A percentile compares a stretch with the other conserved stretches of the same genome.
phyloP scores from a whole-genome alignment of 2,329 filamentous ascomycete genomes.

The Lanzia echinophila region DNA sequence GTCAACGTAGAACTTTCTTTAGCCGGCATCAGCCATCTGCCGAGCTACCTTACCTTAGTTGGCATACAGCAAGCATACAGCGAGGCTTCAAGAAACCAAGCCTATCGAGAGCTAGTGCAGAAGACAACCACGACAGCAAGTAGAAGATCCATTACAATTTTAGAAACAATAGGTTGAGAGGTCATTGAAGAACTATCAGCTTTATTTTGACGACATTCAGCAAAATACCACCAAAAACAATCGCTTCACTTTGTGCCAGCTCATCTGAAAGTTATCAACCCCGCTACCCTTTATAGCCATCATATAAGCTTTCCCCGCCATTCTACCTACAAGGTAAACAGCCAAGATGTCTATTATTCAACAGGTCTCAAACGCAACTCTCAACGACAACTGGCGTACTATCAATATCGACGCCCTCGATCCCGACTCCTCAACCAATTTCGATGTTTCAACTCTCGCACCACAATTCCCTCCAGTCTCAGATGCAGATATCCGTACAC shows the following conservation, averaged over 20 bases:
- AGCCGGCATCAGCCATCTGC: no score
- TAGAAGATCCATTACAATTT: no score
- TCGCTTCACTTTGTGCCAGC: not conserved
- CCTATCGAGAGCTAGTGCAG: no score
- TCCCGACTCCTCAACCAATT: constrained; percentile 85
- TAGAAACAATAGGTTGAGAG: no score
- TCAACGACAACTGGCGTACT: constrained; percentile 68
- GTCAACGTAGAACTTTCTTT: no score
- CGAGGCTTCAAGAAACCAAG: no score
- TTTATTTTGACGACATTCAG: no score
- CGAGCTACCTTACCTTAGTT: no score
- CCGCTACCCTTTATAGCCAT: not conserved
- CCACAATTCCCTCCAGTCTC: constrained; percentile 65
- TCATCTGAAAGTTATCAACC: constrained; percentile 6
- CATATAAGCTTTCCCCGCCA: not conserved
- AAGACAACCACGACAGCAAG: no score
- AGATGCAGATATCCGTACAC: constrained; percentile 70
- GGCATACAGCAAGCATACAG: no score
- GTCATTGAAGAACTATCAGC: no score
- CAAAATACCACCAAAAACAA: not conserved
- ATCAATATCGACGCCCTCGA: constrained; percentile 92
- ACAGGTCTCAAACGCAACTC: constrained; percentile 53
- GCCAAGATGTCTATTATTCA: constrained; percentile 58
- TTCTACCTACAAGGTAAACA: not conserved
- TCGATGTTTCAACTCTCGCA: constrained; percentile 77